Percentiles rank a stretch among this genome's conserved stretches.
Conservation (phyloP, 176 grass and related monocot genomes). For the Raddia distichophylla region DNA sequence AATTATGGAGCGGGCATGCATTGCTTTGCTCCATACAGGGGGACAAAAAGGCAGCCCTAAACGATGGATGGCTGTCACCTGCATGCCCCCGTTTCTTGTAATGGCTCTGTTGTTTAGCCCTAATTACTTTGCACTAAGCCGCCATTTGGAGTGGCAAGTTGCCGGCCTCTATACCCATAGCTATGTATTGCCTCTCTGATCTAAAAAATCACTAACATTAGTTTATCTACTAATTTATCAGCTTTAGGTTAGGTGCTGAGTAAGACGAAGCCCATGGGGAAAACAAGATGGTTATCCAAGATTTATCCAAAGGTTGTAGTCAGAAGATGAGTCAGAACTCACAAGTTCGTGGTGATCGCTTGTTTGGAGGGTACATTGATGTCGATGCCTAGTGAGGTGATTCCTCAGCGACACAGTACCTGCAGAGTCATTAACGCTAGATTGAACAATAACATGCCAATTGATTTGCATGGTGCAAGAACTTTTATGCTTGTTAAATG, state of each 20-base stretch:
- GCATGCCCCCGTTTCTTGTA: conserved; percentile 32
- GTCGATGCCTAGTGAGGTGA: neutral
- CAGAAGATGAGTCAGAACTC: neutral
- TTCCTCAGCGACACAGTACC: neutral
- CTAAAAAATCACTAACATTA: neutral
- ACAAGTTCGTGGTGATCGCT: neutral
- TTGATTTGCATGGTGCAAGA: neutral
- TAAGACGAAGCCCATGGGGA: neutral
- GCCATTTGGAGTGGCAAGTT: conserved; percentile 26
- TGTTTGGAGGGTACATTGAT: neutral
- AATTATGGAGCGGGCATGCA: conserved; percentile 22
- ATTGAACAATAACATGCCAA: neutral
- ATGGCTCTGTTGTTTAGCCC: conserved; percentile 3
- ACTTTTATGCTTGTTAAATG: neutral
- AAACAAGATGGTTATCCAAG: conserved; percentile 5
- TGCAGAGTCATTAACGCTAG: neutral
- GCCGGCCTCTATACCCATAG: no score
- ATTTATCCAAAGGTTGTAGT: neutral
- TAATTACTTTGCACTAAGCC: conserved; percentile 11
- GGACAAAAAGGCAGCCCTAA: conserved; percentile 36
- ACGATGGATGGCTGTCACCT: conserved; percentile 38
- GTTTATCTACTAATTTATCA: neutral
- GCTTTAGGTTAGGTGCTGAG: neutral
- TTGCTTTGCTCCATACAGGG: conserved; percentile 8
- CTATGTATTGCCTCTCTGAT: neutral